A percentile compares a stretch with the other conserved stretches of the same genome.
Evolutionary conservation across 495 filamentous ascomycete genomes (phyloP).

Genomic region (Tuber umbilicatum): DNA sequence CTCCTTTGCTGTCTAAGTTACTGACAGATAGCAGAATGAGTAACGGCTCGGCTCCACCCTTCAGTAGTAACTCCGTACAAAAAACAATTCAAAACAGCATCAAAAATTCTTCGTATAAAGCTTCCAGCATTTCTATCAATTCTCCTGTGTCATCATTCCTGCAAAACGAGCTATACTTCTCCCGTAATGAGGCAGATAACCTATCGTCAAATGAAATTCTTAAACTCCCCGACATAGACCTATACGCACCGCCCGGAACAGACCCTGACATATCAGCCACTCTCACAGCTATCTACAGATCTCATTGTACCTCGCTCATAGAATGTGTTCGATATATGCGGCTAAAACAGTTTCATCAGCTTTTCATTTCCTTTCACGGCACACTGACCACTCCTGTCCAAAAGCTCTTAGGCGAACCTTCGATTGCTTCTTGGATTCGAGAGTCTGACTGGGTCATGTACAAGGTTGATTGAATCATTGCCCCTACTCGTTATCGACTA

Average conservation of each 20-base stretch:
- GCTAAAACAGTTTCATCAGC: constrained; percentile 85
- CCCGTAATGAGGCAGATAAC: constrained; percentile 37
- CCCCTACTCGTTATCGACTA: not conserved
- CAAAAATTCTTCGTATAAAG: constrained; percentile 39
- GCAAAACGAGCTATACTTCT: constrained; percentile 40
- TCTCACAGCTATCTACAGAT: constrained; percentile 76
- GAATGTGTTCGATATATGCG: constrained; percentile 94
- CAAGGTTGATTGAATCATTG: constrained; percentile 45
- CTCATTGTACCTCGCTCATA: constrained; percentile 88
- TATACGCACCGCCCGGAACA: constrained; percentile 65
- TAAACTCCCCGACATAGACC: constrained; percentile 66
- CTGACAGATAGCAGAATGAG: constrained; percentile 41
- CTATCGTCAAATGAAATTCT: constrained; percentile 54
- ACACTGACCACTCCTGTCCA: constrained; percentile 96
- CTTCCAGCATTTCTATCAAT: constrained; percentile 29
- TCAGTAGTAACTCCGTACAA: constrained; percentile 37
- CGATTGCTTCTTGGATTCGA: constrained; percentile 83
- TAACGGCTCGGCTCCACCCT: constrained; percentile 41
- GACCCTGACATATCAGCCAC: constrained; percentile 78
- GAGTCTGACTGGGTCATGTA: constrained; percentile 94
- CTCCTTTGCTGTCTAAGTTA: constrained; percentile 39
- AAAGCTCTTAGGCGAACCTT: constrained; percentile 76
- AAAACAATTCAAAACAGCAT: constrained; percentile 41
- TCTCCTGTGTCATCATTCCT: constrained; percentile 41
- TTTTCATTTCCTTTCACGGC: constrained; percentile 93